Conservation (phyloP, 805 yeast species). For the Candida hispaniensis region DNA sequence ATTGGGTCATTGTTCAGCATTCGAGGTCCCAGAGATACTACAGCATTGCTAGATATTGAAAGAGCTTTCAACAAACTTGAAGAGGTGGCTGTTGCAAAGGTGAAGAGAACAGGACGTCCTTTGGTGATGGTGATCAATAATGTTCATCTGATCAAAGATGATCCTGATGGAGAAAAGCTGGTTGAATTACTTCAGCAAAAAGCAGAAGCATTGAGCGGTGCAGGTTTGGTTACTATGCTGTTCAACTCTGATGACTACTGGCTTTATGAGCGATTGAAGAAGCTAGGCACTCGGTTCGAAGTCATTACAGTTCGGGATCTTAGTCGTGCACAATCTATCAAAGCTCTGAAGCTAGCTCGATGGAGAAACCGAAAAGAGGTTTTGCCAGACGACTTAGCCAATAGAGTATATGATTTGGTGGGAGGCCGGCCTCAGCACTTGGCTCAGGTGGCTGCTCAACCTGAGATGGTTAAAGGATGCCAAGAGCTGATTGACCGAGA, state of each 20-base stretch:
- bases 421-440: constrained; percentile 84
- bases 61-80: constrained; percentile 70
- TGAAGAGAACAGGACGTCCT: constrained; percentile 38
- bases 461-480: constrained; percentile 41
- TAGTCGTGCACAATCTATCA: constrained; percentile 42
- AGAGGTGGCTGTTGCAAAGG: constrained; percentile 47
- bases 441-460: constrained; percentile 41
- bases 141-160: constrained; percentile 63
- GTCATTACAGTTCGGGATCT: constrained; percentile 56
- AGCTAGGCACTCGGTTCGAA: constrained; percentile 62
- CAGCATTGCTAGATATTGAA: constrained; percentile 71
- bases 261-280: constrained; percentile 68
- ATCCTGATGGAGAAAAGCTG: constrained; percentile 59
- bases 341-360: constrained; percentile 44
- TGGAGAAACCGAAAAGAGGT: constrained; percentile 33
- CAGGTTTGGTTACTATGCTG: constrained; percentile 57
- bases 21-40: constrained; percentile 76
- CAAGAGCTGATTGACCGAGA: constrained; percentile 66
- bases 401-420: constrained; percentile 51
- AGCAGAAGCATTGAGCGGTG: constrained; percentile 67
- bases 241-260: constrained; percentile 81
- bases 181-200: constrained; percentile 73
- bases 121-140: constrained; percentile 61
- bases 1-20: constrained; percentile 72
- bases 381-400: constrained; percentile 35